Base-by-base conservation (phyloP, 371 early-diverging fungal species). In the Mucor mucedo region DNA sequence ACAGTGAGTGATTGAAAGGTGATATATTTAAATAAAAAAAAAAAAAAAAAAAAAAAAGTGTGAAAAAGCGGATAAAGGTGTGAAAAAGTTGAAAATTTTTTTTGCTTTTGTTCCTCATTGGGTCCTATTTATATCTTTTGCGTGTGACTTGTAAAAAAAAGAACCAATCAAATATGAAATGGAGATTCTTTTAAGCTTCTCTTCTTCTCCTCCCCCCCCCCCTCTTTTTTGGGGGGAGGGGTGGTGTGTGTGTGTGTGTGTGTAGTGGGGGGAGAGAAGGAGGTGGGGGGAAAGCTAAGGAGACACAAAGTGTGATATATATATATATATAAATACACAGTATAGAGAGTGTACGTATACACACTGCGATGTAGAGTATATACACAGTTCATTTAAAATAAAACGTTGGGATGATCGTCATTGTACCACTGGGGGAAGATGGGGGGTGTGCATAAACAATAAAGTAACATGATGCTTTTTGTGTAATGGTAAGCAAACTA, bases 101-200 rank as follows among this genome's bases (percentile, higher is more conserved):
- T 38, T 55, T 55, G 53, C n/a, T 65, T 65, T 65, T 64, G 58
- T 54, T 57, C 45, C 40, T 48, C 45, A 39, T 50, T 21, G 27
- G 14, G n/a, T 33, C 55, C 50, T 47, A 38, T 65, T 60, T 65
- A 65, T 65, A 65, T 16, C 38, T 65, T 60, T 65, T 58, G 6
- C 8, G 28, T 47, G 21, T 52, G 32, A 60, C 41, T 50, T 14
- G 32, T 41, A 13, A 32, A 29, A 14, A 21, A 30, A 53, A 6
- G 38, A 11, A 58, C 58, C 58, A 58, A 58, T 58, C 58, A 27
- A 9, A 39, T 21, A 21, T 21, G 21, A 21, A 1, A 21, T 21
- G 21, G 21, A 21, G 21, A 21, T 21, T 21, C 21, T 21, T 21
- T 21, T 21, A 21, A 21, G 21, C 21, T 21, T 21, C 21, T 21